Evolutionary conservation across 495 filamentous ascomycete genomes (phyloP).

Genomic region (Penicillium taxi): DNA sequence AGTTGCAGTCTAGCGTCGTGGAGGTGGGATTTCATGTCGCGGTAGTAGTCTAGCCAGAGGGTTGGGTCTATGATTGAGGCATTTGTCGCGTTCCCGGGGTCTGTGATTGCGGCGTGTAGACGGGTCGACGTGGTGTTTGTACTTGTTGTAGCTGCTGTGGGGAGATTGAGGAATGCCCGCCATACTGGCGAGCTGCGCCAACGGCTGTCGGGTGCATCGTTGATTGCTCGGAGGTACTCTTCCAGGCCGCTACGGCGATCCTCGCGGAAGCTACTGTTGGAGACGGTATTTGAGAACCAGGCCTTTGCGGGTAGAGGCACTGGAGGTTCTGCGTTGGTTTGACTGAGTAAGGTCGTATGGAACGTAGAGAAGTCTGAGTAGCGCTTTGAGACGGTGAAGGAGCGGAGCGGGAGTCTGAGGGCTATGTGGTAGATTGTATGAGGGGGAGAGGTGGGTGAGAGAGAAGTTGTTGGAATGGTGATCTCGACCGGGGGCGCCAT

Average conservation of each 20-base stretch:
- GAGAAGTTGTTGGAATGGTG: slow-evolving; percentile 67
- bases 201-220: slow-evolving; percentile 61
- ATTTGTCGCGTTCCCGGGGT: slow-evolving; percentile 38
- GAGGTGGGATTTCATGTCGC: slow-evolving; percentile 72
- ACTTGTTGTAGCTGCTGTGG: slow-evolving; percentile 40
- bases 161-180: slow-evolving; percentile 81
- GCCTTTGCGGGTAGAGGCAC: slow-evolving; percentile 68
- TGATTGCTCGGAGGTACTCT: slow-evolving; percentile 73
- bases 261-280: slow-evolving; percentile 70
- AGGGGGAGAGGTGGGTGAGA: slow-evolving; percentile 56
- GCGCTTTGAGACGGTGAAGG: slow-evolving; percentile 80
- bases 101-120: slow-evolving; percentile 36
- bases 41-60: slow-evolving; percentile 79
- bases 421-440: slow-evolving; percentile 91
- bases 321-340: slow-evolving; percentile 56
- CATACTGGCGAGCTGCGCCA: slow-evolving; percentile 84
- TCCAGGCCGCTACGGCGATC: slow-evolving; percentile 68
- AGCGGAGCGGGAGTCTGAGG: slow-evolving; percentile 77
- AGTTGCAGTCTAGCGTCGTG: slow-evolving; percentile 74
- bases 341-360: slow-evolving; percentile 56
- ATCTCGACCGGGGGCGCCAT: slow-evolving; percentile 78
- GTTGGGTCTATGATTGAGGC: slow-evolving; percentile 61
- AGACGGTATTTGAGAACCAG: slow-evolving; percentile 75
- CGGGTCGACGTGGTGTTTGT: slow-evolving; percentile 26
- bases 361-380: slow-evolving; percentile 87